phyloP scores from a whole-genome alignment of 1,139 yeast genomes.

The Protomyces inundatus region DNA sequence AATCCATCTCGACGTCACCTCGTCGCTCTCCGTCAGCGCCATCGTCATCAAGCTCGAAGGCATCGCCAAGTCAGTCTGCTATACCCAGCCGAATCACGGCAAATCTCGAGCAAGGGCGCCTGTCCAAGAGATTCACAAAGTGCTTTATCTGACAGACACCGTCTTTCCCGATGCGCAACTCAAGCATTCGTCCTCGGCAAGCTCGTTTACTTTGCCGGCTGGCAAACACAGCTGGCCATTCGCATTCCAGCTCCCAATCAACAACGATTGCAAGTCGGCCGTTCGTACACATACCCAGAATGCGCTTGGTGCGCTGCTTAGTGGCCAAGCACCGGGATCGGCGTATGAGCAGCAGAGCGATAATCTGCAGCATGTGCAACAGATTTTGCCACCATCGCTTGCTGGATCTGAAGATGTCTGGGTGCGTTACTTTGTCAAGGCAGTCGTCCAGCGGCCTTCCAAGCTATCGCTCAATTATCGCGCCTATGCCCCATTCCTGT shows the following conservation, averaged over 20 bases:
- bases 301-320: slow-evolving; percentile 7
- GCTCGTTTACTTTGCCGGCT: slow-evolving; percentile 57
- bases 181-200: slow-evolving; percentile 3
- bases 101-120: slow-evolving; percentile 31
- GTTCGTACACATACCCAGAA: slow-evolving; percentile 31
- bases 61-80: slow-evolving; percentile 38
- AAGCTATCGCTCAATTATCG: slow-evolving; percentile 50
- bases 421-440: slow-evolving; percentile 47
- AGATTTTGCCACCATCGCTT: slow-evolving; percentile 56
- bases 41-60: slow-evolving; percentile 62
- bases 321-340: neutral
- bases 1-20: slow-evolving; percentile 45
- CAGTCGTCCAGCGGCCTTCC: slow-evolving; percentile 54
- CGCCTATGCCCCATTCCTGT: slow-evolving; percentile 49
- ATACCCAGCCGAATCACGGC: slow-evolving; percentile 39
- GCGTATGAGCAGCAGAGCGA: slow-evolving; percentile 36
- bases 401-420: slow-evolving; percentile 49
- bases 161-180: slow-evolving; percentile 13
- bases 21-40: slow-evolving; percentile 48
- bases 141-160: slow-evolving; percentile 49
- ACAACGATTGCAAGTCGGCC: slow-evolving; percentile 47
- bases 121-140: slow-evolving; percentile 49
- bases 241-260: slow-evolving; percentile 51
- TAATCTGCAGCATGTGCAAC: slow-evolving; percentile 42
- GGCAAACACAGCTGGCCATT: slow-evolving; percentile 59